Evolutionary conservation across 345 rosid species (phyloP).

Genomic region (Populus tremula): DNA sequence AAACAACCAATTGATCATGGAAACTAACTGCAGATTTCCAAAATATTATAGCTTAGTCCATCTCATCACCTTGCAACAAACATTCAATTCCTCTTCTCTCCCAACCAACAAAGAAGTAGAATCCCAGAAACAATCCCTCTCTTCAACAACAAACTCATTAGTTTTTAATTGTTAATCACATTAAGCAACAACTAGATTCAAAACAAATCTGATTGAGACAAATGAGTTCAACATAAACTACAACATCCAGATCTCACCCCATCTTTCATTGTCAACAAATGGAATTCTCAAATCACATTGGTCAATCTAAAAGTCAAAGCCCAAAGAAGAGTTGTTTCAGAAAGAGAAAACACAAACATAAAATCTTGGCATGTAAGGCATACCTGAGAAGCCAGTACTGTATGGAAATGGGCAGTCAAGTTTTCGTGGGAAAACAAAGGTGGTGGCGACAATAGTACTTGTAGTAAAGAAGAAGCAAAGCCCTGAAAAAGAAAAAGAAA

Average conservation of each 20-base stretch:
- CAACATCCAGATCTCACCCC: slow-evolving; percentile 32
- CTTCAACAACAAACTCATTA: background rate
- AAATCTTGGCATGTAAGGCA: slow-evolving; percentile 17
- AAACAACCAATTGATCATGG: background rate
- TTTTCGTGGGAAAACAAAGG: slow-evolving; percentile 20
- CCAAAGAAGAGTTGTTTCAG: background rate
- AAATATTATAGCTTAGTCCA: background rate
- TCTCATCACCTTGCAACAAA: background rate
- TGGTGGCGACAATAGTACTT: slow-evolving; percentile 15
- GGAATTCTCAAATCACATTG: slow-evolving; percentile 12
- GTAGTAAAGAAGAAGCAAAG: slow-evolving; percentile 53
- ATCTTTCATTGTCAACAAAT: slow-evolving; percentile 9
- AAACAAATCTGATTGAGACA: slow-evolving; percentile 5
- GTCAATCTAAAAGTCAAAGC: slow-evolving; percentile 8
- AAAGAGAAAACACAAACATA: background rate
- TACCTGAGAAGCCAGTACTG: slow-evolving; percentile 26
- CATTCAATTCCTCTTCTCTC: background rate
- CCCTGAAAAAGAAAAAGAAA: background rate
- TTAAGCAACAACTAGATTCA: background rate
- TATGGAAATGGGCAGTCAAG: slow-evolving; percentile 25
- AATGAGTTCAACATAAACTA: background rate
- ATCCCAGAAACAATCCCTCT: background rate
- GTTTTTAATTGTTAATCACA: background rate
- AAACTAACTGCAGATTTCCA: background rate
- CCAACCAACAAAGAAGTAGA: background rate